Percentiles rank a stretch among this genome's conserved stretches.
phyloP scores from a whole-genome alignment of 164 flowering plant species.

The Berberis vulgaris region DNA sequence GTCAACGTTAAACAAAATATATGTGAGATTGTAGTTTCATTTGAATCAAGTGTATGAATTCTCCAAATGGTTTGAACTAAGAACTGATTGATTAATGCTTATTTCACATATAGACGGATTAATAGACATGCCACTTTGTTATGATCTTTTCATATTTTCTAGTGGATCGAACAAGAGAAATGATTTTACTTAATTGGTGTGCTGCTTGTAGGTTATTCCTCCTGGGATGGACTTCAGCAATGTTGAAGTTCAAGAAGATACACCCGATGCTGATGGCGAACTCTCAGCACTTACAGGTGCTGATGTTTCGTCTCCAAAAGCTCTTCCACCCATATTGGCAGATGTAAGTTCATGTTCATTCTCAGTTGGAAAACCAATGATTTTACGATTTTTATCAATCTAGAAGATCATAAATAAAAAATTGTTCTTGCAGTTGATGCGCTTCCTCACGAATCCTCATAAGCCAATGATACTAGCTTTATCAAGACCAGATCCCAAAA shows the following conservation, averaged over 20 bases:
- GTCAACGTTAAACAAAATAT: too few relatives aligned
- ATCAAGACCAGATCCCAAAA: constrained; percentile 83
- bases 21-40: neutral
- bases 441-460: constrained; percentile 75
- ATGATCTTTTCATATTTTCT: neutral
- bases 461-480: constrained; percentile 80
- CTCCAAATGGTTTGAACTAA: neutral
- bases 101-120: too few relatives aligned
- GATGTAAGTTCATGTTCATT: constrained; percentile 36
- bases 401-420: neutral
- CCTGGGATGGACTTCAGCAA: constrained; percentile 89
- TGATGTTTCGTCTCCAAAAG: constrained; percentile 60
- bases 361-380: neutral
- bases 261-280: constrained; percentile 56
- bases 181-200: neutral
- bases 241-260: constrained; percentile 54
- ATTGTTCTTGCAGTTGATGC: constrained; percentile 45
- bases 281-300: constrained; percentile 27
- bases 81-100: too few relatives aligned
- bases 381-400: neutral
- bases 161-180: neutral
- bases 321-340: constrained; percentile 67
- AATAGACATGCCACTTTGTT: too few relatives aligned
- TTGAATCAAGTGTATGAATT: neutral
- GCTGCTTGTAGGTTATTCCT: constrained; percentile 58